phyloP scores from a whole-genome alignment of 2,329 filamentous ascomycete genomes.

The Stromatinia cepivora region DNA sequence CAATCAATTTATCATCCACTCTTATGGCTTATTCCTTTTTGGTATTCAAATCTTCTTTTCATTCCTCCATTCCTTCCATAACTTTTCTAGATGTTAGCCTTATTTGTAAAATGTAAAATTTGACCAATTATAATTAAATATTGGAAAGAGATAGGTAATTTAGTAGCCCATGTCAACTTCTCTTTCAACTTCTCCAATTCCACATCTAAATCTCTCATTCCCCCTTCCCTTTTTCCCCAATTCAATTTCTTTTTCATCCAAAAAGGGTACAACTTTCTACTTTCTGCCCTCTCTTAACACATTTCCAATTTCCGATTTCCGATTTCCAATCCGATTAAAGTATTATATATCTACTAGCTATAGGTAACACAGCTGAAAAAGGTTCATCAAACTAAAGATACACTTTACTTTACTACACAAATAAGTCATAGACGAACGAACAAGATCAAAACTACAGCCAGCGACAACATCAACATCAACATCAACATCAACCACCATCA shows the following conservation, averaged over 20 bases:
- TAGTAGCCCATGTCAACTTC: not conserved
- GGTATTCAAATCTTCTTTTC: not conserved
- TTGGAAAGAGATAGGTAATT: not conserved
- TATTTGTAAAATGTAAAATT: not conserved
- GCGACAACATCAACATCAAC: not conserved
- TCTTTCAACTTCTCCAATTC: constrained; percentile 13
- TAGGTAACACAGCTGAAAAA: not conserved
- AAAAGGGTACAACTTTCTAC: not conserved
- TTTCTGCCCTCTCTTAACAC: not conserved
- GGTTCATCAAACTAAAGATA: not conserved
- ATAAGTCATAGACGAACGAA: not conserved
- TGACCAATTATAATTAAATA: not conserved
- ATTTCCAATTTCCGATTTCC: not conserved
- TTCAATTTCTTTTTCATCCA: not conserved
- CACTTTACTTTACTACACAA: not conserved
- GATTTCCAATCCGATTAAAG: not conserved
- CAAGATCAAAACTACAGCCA: not conserved
- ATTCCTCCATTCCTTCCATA: constrained; percentile 2
- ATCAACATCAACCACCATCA: not conserved
- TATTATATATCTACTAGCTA: not conserved
- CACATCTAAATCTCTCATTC: not conserved
- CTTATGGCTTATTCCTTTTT: not conserved
- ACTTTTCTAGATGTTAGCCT: constrained; percentile 1
- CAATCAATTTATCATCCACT: not conserved
- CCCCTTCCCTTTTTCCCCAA: not conserved